Percentiles rank a stretch among this genome's conserved stretches.
Evolutionary conservation across 2,329 filamentous ascomycete genomes (phyloP).

Genomic region (Epicoccum sorghinum): DNA sequence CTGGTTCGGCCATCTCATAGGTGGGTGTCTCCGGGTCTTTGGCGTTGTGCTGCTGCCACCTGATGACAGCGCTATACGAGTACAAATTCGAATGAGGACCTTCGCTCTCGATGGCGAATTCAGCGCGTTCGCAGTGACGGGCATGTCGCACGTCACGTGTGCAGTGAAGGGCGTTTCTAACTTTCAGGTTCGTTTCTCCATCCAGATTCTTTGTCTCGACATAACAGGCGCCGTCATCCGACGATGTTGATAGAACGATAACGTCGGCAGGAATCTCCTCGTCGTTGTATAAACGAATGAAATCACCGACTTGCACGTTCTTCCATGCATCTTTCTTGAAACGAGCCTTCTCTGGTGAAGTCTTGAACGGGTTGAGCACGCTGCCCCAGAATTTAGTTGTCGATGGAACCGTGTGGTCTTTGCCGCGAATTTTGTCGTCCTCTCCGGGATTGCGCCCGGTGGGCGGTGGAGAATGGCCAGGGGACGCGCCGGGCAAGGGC

Average conservation of each 20-base stretch:
- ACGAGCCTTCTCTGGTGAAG: slow-evolving; percentile 71
- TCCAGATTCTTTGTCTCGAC: slow-evolving; percentile 98
- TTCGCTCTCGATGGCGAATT: slow-evolving; percentile 91
- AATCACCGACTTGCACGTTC: slow-evolving; percentile 91
- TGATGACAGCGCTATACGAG: slow-evolving; percentile 87
- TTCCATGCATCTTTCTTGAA: slow-evolving; percentile 98
- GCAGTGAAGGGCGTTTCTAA: slow-evolving; percentile 87
- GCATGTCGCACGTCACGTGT: slow-evolving; percentile 84
- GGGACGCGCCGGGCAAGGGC: slow-evolving; percentile 63
- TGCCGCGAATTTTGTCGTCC: slow-evolving; percentile 34
- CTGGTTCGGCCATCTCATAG: slow-evolving; percentile 85
- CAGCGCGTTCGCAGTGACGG: slow-evolving; percentile 85
- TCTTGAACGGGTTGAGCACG: slow-evolving; percentile 74
- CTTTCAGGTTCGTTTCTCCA: slow-evolving; percentile 96
- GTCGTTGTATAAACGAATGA: slow-evolving; percentile 93
- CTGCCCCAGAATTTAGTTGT: slow-evolving; percentile 65
- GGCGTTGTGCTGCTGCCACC: slow-evolving; percentile 78
- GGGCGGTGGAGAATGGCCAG: slow-evolving; percentile 33
- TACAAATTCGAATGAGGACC: slow-evolving; percentile 92
- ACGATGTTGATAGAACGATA: slow-evolving; percentile 89
- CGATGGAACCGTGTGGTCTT: slow-evolving; percentile 30
- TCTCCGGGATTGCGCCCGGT: slow-evolving; percentile 36
- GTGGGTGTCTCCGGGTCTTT: slow-evolving; percentile 66
- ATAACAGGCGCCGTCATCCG: slow-evolving; percentile 92
- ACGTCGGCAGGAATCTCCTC: slow-evolving; percentile 95